Base-by-base conservation (phyloP, 2,329 filamentous ascomycete species). In the Aspergillus nomiae region DNA sequence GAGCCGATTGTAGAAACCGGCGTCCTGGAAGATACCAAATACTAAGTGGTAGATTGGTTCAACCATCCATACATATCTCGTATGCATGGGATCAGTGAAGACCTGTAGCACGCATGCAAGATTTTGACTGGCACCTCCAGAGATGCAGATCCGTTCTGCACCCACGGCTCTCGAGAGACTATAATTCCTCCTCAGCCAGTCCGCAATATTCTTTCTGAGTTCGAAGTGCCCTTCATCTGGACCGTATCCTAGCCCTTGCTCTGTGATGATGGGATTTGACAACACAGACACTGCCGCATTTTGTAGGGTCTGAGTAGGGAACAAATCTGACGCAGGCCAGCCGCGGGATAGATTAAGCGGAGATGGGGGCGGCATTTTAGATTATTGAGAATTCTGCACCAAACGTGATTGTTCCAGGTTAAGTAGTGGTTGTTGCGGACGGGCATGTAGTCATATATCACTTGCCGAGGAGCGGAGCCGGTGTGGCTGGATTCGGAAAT, bases 31-130 rank as follows among this genome's bases (percentile, higher is more conserved):
- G 61, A 96, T 91, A 19, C 89, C 84, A 71, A 91, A 92, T 0
- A 89, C 91, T n/a, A 96, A 82, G 76, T 92, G 91, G 74, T 96
- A 97, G 55, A 89, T 90, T 6, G 94, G 93, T 21, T 90, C 88
- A 1, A 92, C 87, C 76, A 93, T 86, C 91, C 92, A 96, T 5
- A 96, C 83, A 65, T 86, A 87, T 53, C 85, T 82, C 1, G 93
- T 97, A 71, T 88, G 89, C 2, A 82, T 78, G 1, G 92, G 90
- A 74, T 97, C 94, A 0, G 92, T 91, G 73, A 90, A 97, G 30
- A 90, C 90, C 75, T 90, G 87, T 56, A 97, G 80, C 4, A 96
- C 80, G 71, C 87, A 90, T 0, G 90, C 92, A 2, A 96, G 76
- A 73, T 89, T 93, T 81, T 96, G 93, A 66, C 88, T 91, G 2